Evolutionary conservation across 2,329 filamentous ascomycete species (phyloP).

Genomic region (Niveomyces coronatus): DNA sequence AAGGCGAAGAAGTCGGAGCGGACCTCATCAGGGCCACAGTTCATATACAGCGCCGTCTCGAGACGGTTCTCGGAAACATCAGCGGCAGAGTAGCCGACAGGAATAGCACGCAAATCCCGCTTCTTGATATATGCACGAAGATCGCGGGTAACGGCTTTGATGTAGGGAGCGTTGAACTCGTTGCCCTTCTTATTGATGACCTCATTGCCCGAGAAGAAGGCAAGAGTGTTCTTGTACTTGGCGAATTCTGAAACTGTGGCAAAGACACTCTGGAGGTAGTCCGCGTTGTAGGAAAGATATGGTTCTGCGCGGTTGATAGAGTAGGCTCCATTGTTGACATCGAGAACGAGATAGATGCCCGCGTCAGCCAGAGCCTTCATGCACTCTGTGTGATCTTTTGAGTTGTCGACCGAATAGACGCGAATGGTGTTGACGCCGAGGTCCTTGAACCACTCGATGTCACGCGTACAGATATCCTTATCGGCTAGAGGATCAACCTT

Average conservation of each 20-base stretch:
- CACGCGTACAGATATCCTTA: slow-evolving; percentile 58
- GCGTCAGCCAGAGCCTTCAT: slow-evolving; percentile 73
- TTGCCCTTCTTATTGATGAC: slow-evolving; percentile 59
- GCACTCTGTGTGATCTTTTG: slow-evolving; percentile 68
- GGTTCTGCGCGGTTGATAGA: slow-evolving; percentile 68
- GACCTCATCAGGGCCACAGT: slow-evolving; percentile 76
- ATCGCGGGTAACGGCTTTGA: slow-evolving; percentile 71
- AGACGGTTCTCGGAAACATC: slow-evolving; percentile 79
- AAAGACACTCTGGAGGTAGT: slow-evolving; percentile 76
- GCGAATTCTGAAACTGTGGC: slow-evolving; percentile 78
- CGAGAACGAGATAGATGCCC: slow-evolving; percentile 84
- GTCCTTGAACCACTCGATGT: slow-evolving; percentile 72
- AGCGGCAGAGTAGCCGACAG: slow-evolving; percentile 68
- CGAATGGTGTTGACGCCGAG: slow-evolving; percentile 85
- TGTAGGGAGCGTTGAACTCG: slow-evolving; percentile 59
- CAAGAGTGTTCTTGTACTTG: slow-evolving; percentile 76
- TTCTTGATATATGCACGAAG: slow-evolving; percentile 60
- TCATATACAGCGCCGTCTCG: slow-evolving; percentile 85
- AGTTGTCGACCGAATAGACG: slow-evolving; percentile 89
- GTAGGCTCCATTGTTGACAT: slow-evolving; percentile 84
- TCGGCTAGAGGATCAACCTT: slow-evolving; percentile 69
- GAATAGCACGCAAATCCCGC: slow-evolving; percentile 52
- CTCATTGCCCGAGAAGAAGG: slow-evolving; percentile 77
- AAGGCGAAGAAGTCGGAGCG: slow-evolving; percentile 84
- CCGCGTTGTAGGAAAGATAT: slow-evolving; percentile 70